A percentile compares a stretch with the other conserved stretches of the same genome.
These are phyloP conservation scores for Cadophora luteo-olivacea DNA, from an alignment of 2,329 filamentous ascomycete genomes.

Conservation along the genomic window DNA sequence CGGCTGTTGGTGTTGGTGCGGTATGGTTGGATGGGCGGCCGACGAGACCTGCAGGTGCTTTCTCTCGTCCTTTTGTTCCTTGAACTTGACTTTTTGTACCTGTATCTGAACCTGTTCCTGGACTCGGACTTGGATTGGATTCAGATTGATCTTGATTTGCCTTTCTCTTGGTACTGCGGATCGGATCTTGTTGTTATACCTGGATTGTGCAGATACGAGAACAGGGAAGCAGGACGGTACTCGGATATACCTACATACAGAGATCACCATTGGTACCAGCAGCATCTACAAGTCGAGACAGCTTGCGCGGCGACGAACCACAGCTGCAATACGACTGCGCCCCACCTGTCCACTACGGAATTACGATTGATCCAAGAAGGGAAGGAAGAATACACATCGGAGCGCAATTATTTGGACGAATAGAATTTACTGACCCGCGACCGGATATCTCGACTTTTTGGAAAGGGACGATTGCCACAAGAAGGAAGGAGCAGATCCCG, in stretches of 20 bases:
- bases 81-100: slow-evolving; percentile 12
- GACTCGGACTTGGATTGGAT: not conserved
- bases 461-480: not conserved
- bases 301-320: not conserved
- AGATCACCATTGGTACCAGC: too few species aligned
- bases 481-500: not conserved
- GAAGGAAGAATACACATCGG: not conserved
- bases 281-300: not conserved
- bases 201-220: slow-evolving; percentile 8
- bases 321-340: not conserved
- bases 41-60: not conserved
- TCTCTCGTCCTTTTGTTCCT: not conserved
- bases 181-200: not conserved
- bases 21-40: not conserved
- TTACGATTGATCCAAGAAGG: not conserved
- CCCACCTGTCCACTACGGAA: not conserved
- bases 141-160: not conserved
- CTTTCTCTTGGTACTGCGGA: not conserved
- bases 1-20: not conserved
- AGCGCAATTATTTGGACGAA: too few species aligned
- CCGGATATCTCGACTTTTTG: not conserved
- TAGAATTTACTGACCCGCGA: not conserved
- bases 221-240: not conserved
- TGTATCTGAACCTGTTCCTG: not conserved
- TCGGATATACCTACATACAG: not conserved